Evolutionary conservation across 352 stramenopile species (phyloP), one percentile per base, ranked within the genome.

Genomic region (Elongisporangium senticosum): DNA sequence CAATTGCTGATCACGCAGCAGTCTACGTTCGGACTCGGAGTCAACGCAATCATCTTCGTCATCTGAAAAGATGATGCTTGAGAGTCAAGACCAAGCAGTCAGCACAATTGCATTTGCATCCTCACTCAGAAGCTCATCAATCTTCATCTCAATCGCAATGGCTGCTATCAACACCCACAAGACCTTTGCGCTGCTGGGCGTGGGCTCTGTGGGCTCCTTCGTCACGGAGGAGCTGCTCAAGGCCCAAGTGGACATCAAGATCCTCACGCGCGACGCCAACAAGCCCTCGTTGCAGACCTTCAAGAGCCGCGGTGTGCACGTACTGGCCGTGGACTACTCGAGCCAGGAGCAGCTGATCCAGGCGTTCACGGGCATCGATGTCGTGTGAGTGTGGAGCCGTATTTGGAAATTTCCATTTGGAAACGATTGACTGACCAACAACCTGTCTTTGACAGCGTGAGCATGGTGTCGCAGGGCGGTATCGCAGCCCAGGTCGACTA

Each of bases 201-300:
- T 62, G 49, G 67, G 67, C 43, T 58, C 58, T 59, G 48, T 74
- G 56, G 67, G 67, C 23, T 48, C 43, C 50, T 55, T 49, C 40
- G 51, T 67, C 40, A 63, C 40, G 21, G 62, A 69, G 26, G 62
- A 73, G 55, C 49, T 73, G 56, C 59, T 73, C 26, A 69, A 69
- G 49, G 62, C 62, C 20, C 56, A 56, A n/a, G 53, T 53, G 7
- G 58, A 59, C 21, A 59, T 73, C 14, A 58, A 56, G 13, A 62
- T 73, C 24, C 66, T 69, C 52, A 73, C 65, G 3, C 65, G 65
- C 8, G 61, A 68, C 52, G 61, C 57, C 28, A 51, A 33, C 51
- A 63, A 68, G 59, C n/a, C 33, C 4, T 39, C 28, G 1, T 54
- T 74, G 21, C 59, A 69, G 53, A 59, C 62, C 2, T 65, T 74